These are phyloP conservation scores for Hypoxylon crocopeplum DNA, from an alignment of 495 filamentous ascomycete species.

Conservation along the genomic window DNA sequence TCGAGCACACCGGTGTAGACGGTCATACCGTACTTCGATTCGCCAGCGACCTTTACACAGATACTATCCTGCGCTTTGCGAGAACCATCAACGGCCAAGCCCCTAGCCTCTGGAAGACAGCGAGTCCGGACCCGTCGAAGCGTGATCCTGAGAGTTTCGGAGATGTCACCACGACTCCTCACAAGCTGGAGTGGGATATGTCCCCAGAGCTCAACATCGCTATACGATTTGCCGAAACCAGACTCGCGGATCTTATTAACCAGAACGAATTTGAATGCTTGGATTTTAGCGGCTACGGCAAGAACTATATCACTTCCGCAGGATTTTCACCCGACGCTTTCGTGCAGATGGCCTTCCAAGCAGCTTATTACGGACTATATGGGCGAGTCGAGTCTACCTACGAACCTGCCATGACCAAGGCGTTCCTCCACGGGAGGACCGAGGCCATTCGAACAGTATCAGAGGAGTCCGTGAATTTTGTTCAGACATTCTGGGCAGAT, in stretches of 20 bases:
- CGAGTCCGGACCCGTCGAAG: constrained; percentile 90
- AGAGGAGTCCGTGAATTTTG: constrained; percentile 79
- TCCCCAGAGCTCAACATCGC: constrained; percentile 89
- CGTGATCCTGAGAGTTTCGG: constrained; percentile 93
- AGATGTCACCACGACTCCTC: constrained; percentile 90
- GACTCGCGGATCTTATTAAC: constrained; percentile 91
- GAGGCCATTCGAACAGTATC: constrained; percentile 92
- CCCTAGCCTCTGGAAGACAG: constrained; percentile 88
- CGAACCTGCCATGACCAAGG: constrained; percentile 98
- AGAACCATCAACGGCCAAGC: constrained; percentile 95
- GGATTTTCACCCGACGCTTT: constrained; percentile 98
- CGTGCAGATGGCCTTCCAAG: constrained; percentile 99
- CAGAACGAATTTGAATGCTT: constrained; percentile 96
- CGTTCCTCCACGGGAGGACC: constrained; percentile 89
- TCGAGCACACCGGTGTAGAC: constrained; percentile 97
- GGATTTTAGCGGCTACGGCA: constrained; percentile 88
- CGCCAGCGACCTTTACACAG: constrained; percentile 95
- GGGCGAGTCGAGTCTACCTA: constrained; percentile 93
- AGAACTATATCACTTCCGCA: constrained; percentile 96
- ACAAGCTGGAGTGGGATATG: constrained; percentile 99
- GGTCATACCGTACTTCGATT: constrained; percentile 97
- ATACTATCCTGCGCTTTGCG: constrained; percentile 96
- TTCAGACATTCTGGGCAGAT: constrained; percentile 94
- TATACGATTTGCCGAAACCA: constrained; percentile 91
- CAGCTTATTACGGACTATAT: constrained; percentile 97